Base-by-base conservation (phyloP, 305 asterid genomes). In the Solanum chacoense region DNA sequence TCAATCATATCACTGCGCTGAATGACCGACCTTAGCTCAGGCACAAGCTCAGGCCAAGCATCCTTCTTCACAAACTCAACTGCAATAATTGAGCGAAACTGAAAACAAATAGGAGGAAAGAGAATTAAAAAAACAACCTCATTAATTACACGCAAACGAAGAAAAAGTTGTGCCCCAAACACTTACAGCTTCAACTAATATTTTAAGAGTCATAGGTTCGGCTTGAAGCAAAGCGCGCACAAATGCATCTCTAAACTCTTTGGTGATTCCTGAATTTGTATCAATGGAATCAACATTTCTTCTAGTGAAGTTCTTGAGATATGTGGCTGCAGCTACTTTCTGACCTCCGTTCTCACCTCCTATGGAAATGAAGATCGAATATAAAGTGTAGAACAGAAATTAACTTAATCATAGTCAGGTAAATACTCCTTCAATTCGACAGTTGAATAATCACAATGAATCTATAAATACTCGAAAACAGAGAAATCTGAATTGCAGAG, bases 21-120 rank as follows among this genome's bases (percentile, higher is more conserved):
- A 67, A 92, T 90, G 42, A 88, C 92, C 1, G 74, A 71, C 73
- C 91, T 88, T 50, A 92, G 90, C 83, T 91, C 91, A 36, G 91
- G 91, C 26, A 92, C 93, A 59, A 92, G 90, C 84, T 92, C 92
- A 26, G 94, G 92, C 94, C 94, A 92, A 4, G 89, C 88, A 65
- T 89, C 77, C 55, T 85, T 84, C 90, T 90, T 91, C 85, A 91
- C 92, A 87, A 92, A 92, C 90, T 92, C 93, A 26, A 75, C 90
- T 71, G 89, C 89, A 79, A 90, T 88, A 36, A 92, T 88, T 8
- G 88, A 50, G 77, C 93, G 88, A 88, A 92, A 92, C 94, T 92
- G 87, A 79, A 90, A 72, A 75, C 87, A 81, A 73, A 28, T 4
- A 77, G 50, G 85, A 24, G 37, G 85, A 65, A 40, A 75, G 31